phyloP scores from a whole-genome alignment of 257 asterid species.

The Gentiana macrophylla region DNA sequence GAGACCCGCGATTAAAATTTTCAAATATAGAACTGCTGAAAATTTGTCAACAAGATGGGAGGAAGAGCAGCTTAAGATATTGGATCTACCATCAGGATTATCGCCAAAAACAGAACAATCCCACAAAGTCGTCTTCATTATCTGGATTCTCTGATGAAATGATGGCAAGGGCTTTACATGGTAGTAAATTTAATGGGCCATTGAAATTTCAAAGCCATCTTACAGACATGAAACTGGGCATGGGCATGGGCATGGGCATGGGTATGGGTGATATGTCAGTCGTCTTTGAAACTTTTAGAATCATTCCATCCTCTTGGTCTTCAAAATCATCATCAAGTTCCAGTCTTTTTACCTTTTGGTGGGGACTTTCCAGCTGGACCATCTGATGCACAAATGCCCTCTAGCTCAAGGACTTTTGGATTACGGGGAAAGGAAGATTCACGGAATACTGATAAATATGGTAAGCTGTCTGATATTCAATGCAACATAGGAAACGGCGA shows the following conservation, averaged over 20 bases:
- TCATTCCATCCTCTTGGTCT: slow-evolving; percentile 27
- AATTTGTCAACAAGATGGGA: slow-evolving; percentile 80
- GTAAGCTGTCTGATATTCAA: slow-evolving; percentile 22
- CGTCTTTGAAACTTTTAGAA: slow-evolving; percentile 32
- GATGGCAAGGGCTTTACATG: slow-evolving; percentile 59
- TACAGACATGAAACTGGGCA: slow-evolving; percentile 84
- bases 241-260: slow-evolving; percentile 71
- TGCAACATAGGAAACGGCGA: slow-evolving; percentile 33
- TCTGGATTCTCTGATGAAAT: slow-evolving; percentile 72
- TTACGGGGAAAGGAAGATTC: slow-evolving; percentile 17
- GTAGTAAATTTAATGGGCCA: slow-evolving; percentile 40
- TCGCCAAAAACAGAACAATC: slow-evolving; percentile 39
- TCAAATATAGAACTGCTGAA: slow-evolving; percentile 67
- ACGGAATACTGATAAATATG: slow-evolving; percentile 27
- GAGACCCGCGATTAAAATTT: slow-evolving; percentile 71
- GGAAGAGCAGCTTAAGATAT: slow-evolving; percentile 75
- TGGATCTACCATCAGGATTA: slow-evolving; percentile 43
- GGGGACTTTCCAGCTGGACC: slow-evolving; percentile 38
- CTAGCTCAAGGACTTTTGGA: slow-evolving; percentile 15
- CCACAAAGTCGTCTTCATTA: slow-evolving; percentile 31
- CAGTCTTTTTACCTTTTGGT: slow-evolving; percentile 37
- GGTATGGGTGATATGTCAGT: slow-evolving; percentile 53
- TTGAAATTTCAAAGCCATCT: slow-evolving; percentile 49
- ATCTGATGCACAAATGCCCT: slow-evolving; percentile 26
- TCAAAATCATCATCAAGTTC: slow-evolving; percentile 11